phyloP scores from a whole-genome alignment of 2,329 filamentous ascomycete species.

The Eurotiales sp. region DNA sequence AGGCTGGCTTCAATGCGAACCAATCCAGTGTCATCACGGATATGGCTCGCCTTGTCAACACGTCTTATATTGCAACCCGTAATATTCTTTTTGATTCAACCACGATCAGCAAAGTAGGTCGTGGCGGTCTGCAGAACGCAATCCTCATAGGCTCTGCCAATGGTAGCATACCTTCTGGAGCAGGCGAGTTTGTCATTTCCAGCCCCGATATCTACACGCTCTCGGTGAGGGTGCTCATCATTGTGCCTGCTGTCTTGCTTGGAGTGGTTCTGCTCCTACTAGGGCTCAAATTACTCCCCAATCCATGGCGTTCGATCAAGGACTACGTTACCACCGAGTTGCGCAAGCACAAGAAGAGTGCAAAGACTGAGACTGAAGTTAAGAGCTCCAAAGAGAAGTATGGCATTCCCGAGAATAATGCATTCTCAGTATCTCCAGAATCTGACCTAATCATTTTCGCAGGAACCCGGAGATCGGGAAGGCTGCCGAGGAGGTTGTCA shows the following conservation, averaged over 20 bases:
- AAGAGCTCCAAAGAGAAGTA: background rate
- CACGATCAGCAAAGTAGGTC: background rate
- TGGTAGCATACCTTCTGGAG: background rate
- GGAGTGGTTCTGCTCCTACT: background rate
- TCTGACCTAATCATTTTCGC: background rate
- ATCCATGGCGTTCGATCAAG: slow-evolving; percentile 5
- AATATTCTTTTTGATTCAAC: slow-evolving; percentile 7
- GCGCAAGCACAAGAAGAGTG: background rate
- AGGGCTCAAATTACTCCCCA: background rate
- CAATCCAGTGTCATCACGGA: background rate
- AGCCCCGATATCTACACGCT: slow-evolving; percentile 3
- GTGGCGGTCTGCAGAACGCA: background rate
- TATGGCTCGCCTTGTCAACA: slow-evolving; percentile 5
- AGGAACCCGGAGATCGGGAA: background rate
- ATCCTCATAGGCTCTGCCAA: background rate
- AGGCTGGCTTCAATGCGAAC: background rate
- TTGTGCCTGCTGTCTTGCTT: background rate
- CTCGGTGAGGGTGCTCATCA: slow-evolving; percentile 4
- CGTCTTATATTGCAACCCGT: slow-evolving; percentile 3
- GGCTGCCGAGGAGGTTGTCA: background rate
- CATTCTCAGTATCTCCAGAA: too few relatives aligned
- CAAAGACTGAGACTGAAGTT: background rate
- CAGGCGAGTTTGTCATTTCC: slow-evolving; percentile 6
- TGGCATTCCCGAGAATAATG: background rate
- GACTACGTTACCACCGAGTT: slow-evolving; percentile 1